phyloP scores from a whole-genome alignment of 1,139 yeast species.

The Kodamaea suecica region DNA sequence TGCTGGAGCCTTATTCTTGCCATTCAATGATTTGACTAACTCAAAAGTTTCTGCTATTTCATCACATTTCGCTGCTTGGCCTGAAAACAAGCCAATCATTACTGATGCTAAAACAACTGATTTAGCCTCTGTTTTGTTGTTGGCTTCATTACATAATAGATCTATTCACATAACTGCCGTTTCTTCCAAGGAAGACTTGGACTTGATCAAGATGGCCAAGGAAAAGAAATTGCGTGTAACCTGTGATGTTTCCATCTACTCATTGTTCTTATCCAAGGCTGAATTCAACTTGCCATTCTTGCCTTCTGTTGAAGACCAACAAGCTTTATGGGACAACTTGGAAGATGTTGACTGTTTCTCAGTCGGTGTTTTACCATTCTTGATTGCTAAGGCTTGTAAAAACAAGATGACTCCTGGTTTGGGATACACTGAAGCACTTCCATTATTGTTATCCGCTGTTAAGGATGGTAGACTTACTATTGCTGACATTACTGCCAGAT shows the following conservation, averaged over 20 bases:
- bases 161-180: constrained; percentile 89
- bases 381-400: constrained; percentile 64
- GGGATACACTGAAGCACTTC: constrained; percentile 78
- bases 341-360: constrained; percentile 81
- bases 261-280: constrained; percentile 71
- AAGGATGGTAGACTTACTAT: constrained; percentile 67
- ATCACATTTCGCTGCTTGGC: constrained; percentile 82
- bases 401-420: constrained; percentile 62
- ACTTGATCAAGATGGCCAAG: constrained; percentile 82
- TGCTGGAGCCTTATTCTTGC: constrained; percentile 79
- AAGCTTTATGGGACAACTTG: constrained; percentile 76
- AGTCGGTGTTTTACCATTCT: constrained; percentile 75
- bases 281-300: constrained; percentile 68
- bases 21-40: constrained; percentile 70
- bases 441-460: constrained; percentile 80
- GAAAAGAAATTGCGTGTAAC: constrained; percentile 79
- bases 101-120: constrained; percentile 93
- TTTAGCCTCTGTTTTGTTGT: constrained; percentile 81
- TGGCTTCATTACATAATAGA: constrained; percentile 85
- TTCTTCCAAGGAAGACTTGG: constrained; percentile 75
- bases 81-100: constrained; percentile 75
- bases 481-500: constrained; percentile 66
- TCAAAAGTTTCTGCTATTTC: constrained; percentile 74
- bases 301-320: constrained; percentile 80
- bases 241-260: constrained; percentile 82